phyloP scores from a whole-genome alignment of 2,329 filamentous ascomycete species.

The Trichophyton mentagrophytes region DNA sequence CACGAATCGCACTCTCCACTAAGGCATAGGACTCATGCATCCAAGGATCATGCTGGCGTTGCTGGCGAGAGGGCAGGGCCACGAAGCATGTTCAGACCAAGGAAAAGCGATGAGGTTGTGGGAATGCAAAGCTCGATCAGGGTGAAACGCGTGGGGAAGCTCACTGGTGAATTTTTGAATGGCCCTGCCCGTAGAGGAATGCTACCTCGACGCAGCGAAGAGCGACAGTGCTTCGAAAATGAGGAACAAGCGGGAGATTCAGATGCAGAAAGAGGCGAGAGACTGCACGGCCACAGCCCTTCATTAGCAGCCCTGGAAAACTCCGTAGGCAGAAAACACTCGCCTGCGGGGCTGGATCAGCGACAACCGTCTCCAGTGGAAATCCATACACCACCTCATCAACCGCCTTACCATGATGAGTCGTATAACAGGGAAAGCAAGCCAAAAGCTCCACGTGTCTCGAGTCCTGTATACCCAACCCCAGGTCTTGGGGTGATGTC shows the following conservation, averaged over 20 bases:
- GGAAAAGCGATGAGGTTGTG: constrained; percentile 46
- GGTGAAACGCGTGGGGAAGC: constrained; percentile 62
- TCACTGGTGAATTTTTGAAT: constrained; percentile 64
- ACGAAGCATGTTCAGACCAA: constrained; percentile 27
- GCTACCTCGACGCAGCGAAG: constrained; percentile 48
- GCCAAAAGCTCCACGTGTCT: neutral
- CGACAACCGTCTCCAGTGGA: neutral
- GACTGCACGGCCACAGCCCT: neutral
- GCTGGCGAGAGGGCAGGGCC: constrained; percentile 17
- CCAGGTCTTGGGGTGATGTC: neutral
- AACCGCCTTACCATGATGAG: neutral
- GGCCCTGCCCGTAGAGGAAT: constrained; percentile 66
- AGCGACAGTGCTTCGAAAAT: constrained; percentile 33
- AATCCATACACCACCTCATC: neutral
- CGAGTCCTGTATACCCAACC: neutral
- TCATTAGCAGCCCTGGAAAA: neutral
- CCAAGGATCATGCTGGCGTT: neutral
- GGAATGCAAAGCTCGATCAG: constrained; percentile 62
- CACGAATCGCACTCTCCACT: neutral
- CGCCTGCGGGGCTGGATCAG: neutral
- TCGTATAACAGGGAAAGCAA: neutral
- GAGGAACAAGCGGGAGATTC: constrained; percentile 10
- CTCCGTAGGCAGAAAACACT: neutral
- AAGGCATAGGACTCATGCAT: neutral
- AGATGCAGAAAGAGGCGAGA: neutral